Evolutionary conservation across 2,329 filamentous ascomycete species (phyloP), one percentile per base, ranked within the genome.

Genomic region (Clonostachys solani): DNA sequence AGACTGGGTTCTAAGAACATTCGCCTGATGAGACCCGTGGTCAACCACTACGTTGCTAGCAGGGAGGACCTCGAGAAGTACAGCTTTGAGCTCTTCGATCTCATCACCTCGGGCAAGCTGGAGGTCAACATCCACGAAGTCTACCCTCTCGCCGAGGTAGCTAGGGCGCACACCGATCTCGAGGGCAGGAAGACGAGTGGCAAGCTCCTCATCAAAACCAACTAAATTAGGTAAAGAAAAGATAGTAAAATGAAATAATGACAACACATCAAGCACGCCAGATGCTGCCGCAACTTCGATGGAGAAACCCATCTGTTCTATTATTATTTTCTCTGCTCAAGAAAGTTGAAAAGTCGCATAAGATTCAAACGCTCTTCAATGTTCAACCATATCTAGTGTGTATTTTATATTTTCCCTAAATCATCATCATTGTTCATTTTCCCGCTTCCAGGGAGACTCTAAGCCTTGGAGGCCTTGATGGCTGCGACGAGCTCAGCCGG

Each of bases 151-250:
- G 78, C 81, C 57, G 84, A 96, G 41, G 81, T 86, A 34, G 81
- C 75, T 35, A 73, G 79, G 56, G 90, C 89, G 12, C 90, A 95
- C 52, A 66, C 71, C 43, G 89, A 96, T 64, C 75, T 96, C 41
- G 87, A 95, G 67, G 80, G 87, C 40, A 77, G 91, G 56, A 89
- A 86, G 73, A 94, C 89, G 3, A 89, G 83, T 12, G 92, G 92
- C 16, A 96, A 96, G 73, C 66, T 95, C 52, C 64, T 96, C 47
- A 64, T 96, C 59, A 84, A 48, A 84, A 68, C 77, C 82, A 42
- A 84, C 44, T 15, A 40, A 47, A 12, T 45, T 45, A 42, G 3
- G 34, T 40, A 50, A 36, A 43, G 40, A 16, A 23, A 40, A 19
- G 17, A 18, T 35, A 38, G 41, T 6, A 34, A 38, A 19, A 16